These are phyloP conservation scores for Hansenula lynferdii DNA, from an alignment of 1,139 yeast genomes.

Conservation along the genomic window DNA sequence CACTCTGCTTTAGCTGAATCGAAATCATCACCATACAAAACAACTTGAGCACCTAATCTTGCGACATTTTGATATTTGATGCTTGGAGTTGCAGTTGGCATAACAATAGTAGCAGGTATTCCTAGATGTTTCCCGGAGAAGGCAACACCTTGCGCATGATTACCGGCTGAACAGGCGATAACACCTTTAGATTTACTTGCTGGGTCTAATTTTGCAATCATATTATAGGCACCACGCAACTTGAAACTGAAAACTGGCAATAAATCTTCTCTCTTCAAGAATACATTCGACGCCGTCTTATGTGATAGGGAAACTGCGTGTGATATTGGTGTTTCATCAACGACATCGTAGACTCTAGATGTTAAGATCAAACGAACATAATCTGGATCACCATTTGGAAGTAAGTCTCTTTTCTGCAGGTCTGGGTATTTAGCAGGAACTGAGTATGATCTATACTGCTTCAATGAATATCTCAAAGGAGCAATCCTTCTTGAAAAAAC, in stretches of 20 bases:
- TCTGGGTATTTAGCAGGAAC: slow-evolving; percentile 36
- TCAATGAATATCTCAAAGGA: not conserved
- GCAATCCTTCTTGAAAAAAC: not conserved
- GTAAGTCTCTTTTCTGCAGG: slow-evolving; percentile 45
- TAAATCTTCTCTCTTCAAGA: slow-evolving; percentile 85
- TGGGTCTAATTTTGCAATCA: slow-evolving; percentile 82
- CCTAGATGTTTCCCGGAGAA: slow-evolving; percentile 78
- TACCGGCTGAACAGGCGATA: slow-evolving; percentile 97
- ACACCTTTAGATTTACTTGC: slow-evolving; percentile 78
- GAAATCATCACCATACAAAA: slow-evolving; percentile 87
- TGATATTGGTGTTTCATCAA: slow-evolving; percentile 83
- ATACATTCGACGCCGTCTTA: slow-evolving; percentile 65
- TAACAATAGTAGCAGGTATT: slow-evolving; percentile 92
- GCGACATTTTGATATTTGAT: slow-evolving; percentile 90
- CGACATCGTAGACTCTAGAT: slow-evolving; percentile 91
- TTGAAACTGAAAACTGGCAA: slow-evolving; percentile 95
- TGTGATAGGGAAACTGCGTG: slow-evolving; percentile 73
- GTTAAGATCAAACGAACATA: slow-evolving; percentile 85
- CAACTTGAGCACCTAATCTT: slow-evolving; percentile 91
- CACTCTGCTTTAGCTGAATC: slow-evolving; percentile 93
- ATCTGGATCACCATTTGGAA: slow-evolving; percentile 75
- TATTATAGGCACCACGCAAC: slow-evolving; percentile 94
- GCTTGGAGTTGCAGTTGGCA: slow-evolving; percentile 97
- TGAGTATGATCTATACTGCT: not conserved
- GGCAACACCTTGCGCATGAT: slow-evolving; percentile 99